A percentile compares a stretch with the other conserved stretches of the same genome.
These are phyloP conservation scores for Verticillium nubilum DNA, from an alignment of 2,329 filamentous ascomycete species.

Conservation along the genomic window DNA sequence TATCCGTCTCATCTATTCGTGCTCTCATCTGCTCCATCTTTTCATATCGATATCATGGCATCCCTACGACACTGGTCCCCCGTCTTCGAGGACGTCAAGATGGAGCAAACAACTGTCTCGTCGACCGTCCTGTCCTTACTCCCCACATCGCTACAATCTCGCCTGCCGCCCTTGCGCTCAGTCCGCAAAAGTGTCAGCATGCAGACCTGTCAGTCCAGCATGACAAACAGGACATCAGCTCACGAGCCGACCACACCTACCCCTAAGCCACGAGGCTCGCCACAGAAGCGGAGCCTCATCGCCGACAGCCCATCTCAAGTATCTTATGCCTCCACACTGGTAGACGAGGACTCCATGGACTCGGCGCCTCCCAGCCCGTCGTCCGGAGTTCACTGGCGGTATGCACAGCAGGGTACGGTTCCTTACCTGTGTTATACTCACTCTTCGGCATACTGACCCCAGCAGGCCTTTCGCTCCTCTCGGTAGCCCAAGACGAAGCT, in stretches of 20 bases:
- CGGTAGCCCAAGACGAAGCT: conserved; percentile 8
- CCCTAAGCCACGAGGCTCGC: background rate
- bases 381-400: conserved; percentile 25
- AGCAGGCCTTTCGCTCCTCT: conserved; percentile 9
- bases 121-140: conserved; percentile 49
- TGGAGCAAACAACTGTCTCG: conserved; percentile 26
- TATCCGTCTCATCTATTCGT: background rate
- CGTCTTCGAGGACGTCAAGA: conserved; percentile 20
- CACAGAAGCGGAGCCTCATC: background rate
- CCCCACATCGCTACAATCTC: conserved; percentile 44
- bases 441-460: no score
- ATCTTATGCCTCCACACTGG: background rate
- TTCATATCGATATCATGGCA: conserved; percentile 6
- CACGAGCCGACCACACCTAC: background rate
- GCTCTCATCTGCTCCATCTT: background rate
- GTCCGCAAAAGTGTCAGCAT: conserved; percentile 35
- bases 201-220: conserved; percentile 9
- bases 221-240: conserved; percentile 4
- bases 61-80: conserved; percentile 12
- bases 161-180: conserved; percentile 44
- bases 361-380: conserved; percentile 14
- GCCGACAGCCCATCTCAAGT: background rate
- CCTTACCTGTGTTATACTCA: no score
- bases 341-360: background rate
- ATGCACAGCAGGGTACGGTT: conserved; percentile 25